Evolutionary conservation across 2,329 filamentous ascomycete genomes (phyloP).

Genomic region (Pseudogymnoascus sp.): DNA sequence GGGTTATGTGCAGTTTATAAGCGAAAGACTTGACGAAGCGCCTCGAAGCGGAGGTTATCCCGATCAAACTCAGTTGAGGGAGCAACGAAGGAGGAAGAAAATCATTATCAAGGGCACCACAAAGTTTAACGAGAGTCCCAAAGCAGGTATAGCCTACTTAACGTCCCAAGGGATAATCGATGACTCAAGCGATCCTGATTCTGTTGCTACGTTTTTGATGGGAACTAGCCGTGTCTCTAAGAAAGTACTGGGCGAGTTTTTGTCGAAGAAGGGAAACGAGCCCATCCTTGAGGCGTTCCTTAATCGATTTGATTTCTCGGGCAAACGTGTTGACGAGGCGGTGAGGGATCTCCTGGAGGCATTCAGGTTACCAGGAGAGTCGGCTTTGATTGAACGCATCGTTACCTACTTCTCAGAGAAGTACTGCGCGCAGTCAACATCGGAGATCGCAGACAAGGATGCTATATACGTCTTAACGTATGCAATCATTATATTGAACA

Average conservation of each 20-base stretch:
- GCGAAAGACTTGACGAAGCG: conserved; percentile 70
- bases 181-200: conserved; percentile 61
- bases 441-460: conserved; percentile 74
- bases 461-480: conserved; percentile 86
- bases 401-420: conserved; percentile 79
- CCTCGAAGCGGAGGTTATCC: conserved; percentile 58
- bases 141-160: conserved; percentile 77
- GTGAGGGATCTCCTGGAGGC: conserved; percentile 78
- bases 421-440: conserved; percentile 63
- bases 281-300: conserved; percentile 77
- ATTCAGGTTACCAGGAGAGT: conserved; percentile 90
- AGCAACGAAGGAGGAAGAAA: conserved; percentile 72
- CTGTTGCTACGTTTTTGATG: conserved; percentile 78
- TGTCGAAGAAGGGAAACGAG: conserved; percentile 87
- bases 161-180: conserved; percentile 79
- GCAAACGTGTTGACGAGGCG: conserved; percentile 83
- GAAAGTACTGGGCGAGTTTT: conserved; percentile 79
- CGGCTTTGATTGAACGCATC: conserved; percentile 85
- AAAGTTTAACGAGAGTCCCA: conserved; percentile 94
- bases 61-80: conserved; percentile 53
- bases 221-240: conserved; percentile 86
- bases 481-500: conserved; percentile 95
- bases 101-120: conserved; percentile 78
- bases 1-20: conserved; percentile 84
- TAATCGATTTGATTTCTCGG: conserved; percentile 76